These are phyloP conservation scores for Coniferiporia sulphurascens DNA, from an alignment of 1,284 basidiomycete genomes.

Conservation along the genomic window DNA sequence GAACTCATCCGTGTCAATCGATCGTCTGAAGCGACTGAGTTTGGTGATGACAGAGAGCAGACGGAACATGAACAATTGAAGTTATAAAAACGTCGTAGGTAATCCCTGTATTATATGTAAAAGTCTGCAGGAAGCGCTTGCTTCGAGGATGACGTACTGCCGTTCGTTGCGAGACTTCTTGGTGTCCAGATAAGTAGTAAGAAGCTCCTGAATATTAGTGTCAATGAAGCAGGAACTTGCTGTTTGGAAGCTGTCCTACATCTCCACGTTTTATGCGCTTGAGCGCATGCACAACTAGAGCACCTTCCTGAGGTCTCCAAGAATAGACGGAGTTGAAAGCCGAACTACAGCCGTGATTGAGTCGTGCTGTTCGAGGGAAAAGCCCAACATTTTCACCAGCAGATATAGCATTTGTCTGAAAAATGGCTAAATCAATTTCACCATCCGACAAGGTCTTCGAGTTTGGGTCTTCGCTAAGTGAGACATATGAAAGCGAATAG, in stretches of 20 bases:
- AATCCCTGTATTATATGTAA: conserved; percentile 31
- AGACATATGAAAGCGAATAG: conserved; percentile 50
- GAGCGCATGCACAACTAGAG: conserved; percentile 51
- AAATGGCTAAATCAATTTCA: conserved; percentile 51
- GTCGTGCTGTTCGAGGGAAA: conserved; percentile 54
- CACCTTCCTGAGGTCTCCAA: conserved; percentile 43
- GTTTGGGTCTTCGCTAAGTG: conserved; percentile 38
- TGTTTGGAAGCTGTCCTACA: conserved; percentile 29
- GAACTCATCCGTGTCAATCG: conserved; percentile 42
- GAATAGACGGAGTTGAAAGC: conserved; percentile 61
- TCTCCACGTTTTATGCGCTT: conserved; percentile 46
- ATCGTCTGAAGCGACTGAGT: conserved; percentile 45
- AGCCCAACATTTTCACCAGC: conserved; percentile 48
- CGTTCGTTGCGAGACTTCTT: conserved; percentile 46
- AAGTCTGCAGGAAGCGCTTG: neutral
- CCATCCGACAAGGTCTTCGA: conserved; percentile 34
- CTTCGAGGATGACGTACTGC: conserved; percentile 32
- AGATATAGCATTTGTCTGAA: conserved; percentile 59
- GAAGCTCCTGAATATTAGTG: conserved; percentile 42
- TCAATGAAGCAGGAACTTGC: neutral
- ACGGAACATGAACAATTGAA: conserved; percentile 54
- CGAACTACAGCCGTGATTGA: conserved; percentile 61
- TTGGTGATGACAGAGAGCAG: conserved; percentile 44
- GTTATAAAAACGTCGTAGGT: conserved; percentile 45
- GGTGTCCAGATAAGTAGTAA: conserved; percentile 56